phyloP scores from a whole-genome alignment of 1,284 basidiomycete species.

The Heliocybe sulcata region DNA sequence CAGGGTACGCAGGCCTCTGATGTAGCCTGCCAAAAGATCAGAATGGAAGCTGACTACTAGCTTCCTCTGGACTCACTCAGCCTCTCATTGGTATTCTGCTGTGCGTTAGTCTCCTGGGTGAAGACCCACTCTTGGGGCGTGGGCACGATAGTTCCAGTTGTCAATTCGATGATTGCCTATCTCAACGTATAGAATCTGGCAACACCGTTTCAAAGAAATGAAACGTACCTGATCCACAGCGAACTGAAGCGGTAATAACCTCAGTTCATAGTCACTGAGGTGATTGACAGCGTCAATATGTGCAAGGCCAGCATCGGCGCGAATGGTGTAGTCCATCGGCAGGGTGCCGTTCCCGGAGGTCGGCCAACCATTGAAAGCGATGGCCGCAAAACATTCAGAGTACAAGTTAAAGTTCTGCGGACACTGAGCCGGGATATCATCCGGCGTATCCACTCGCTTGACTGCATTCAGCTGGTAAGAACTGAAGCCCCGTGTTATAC shows the following conservation, averaged over 20 bases:
- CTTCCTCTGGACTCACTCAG: slow-evolving; percentile 35
- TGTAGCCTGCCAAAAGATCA: slow-evolving; percentile 36
- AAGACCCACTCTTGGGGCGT: slow-evolving; percentile 69
- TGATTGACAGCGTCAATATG: slow-evolving; percentile 61
- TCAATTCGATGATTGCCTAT: slow-evolving; percentile 61
- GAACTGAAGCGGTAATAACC: slow-evolving; percentile 71
- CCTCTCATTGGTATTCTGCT: slow-evolving; percentile 46
- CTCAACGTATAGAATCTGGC: background rate
- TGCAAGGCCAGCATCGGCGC: slow-evolving; percentile 56
- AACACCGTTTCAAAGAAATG: background rate
- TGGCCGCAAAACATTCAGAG: slow-evolving; percentile 65
- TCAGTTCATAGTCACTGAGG: slow-evolving; percentile 60
- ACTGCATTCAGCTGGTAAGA: slow-evolving; percentile 35
- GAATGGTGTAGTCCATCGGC: slow-evolving; percentile 63
- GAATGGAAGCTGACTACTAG: background rate
- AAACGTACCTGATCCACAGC: slow-evolving; percentile 59
- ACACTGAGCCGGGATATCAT: slow-evolving; percentile 49
- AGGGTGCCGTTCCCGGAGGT: slow-evolving; percentile 11
- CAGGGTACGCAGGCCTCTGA: slow-evolving; percentile 51
- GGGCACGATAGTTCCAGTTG: slow-evolving; percentile 42
- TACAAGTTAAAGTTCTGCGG: slow-evolving; percentile 68
- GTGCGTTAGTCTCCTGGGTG: slow-evolving; percentile 56
- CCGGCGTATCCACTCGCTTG: slow-evolving; percentile 35
- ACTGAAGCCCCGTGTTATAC: slow-evolving; percentile 43
- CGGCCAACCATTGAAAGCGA: slow-evolving; percentile 61